Percentiles rank a stretch among this genome's conserved stretches.
phyloP scores from a whole-genome alignment of 1,284 basidiomycete species.

The Trichosporon sp. region DNA sequence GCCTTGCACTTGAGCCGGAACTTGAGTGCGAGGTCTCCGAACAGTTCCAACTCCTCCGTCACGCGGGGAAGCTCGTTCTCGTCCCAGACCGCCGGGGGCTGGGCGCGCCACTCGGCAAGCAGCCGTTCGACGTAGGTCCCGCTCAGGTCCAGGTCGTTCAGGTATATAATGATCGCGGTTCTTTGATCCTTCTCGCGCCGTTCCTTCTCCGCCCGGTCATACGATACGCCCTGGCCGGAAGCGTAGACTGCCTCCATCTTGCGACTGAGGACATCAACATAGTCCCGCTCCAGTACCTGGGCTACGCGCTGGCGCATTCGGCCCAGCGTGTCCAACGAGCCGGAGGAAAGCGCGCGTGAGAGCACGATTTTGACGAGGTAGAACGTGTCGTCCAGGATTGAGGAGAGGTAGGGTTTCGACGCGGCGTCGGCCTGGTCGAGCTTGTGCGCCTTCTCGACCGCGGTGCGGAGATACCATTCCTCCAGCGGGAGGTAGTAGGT shows the following conservation, averaged over 20 bases:
- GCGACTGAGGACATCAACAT: constrained; percentile 71
- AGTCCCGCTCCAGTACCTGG: constrained; percentile 77
- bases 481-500: constrained; percentile 87
- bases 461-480: constrained; percentile 85
- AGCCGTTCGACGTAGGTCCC: constrained; percentile 82
- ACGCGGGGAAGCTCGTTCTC: constrained; percentile 61
- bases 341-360: constrained; percentile 71
- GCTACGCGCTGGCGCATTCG: constrained; percentile 66
- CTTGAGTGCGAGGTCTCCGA: constrained; percentile 60
- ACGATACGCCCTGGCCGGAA: constrained; percentile 47
- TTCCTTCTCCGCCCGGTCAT: constrained; percentile 61
- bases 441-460: constrained; percentile 72
- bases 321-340: constrained; percentile 65
- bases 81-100: constrained; percentile 66
- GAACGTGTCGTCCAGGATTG: constrained; percentile 87
- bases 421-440: constrained; percentile 68
- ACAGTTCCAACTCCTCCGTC: constrained; percentile 42
- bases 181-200: constrained; percentile 76
- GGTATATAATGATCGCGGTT: constrained; percentile 72
- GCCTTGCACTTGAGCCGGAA: constrained; percentile 73
- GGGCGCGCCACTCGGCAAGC: constrained; percentile 66
- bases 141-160: constrained; percentile 88
- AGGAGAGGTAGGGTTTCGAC: constrained; percentile 63
- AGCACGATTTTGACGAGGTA: constrained; percentile 86
- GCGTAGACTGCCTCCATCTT: constrained; percentile 85